Evolutionary conservation across 179 eudicot species (phyloP), one percentile per base, ranked within the genome.

Genomic region (Amaranthus tricolor): DNA sequence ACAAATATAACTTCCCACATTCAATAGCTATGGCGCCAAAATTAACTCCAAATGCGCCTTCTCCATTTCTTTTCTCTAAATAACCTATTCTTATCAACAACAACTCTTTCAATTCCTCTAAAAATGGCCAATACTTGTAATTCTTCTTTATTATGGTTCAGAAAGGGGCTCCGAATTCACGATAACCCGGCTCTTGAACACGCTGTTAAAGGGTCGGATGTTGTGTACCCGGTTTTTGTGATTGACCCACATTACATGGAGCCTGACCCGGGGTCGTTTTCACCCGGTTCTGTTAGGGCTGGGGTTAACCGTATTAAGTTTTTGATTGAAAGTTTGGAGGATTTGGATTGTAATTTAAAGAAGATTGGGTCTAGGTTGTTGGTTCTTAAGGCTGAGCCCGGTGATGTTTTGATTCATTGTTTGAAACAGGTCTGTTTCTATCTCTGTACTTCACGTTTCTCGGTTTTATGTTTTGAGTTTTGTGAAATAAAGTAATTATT

Each of bases 211-310:
- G 89, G 82, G 21, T 87, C 90, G 40, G 48, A 52, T 11, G 76
- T 17, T 55, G 74, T 94, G 13, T 94, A 86, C 88, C 98, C 98
- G 62, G 81, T 94, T 2, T 94, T 94, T 73, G 87, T 91, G 7
- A 86, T 94, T 62, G 98, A 94, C 82, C 98, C 98, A 70, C 93
- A 84, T 76, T 94, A 87, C 73, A 91, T 94, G 97, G 85, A 90
- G 14, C 96, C 98, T 13, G 96, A 94, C 73, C 90, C 90, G 65
- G 65, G 14, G 6, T 87, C 88, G 5, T 87, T 85, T 65, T 89
- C 97, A 0, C 85, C 87, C 52, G 98, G 97, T 0, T 94, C 98
- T 43, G 13, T 72, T 3, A 84, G 82, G n/a, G 89, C 97, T 5
- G 97, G 98, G 50, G 61, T 91, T 79, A 94, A 91, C 72, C 84